Evolutionary conservation across 2,329 filamentous ascomycete species (phyloP).

Genomic region (Fusarium acutatum): DNA sequence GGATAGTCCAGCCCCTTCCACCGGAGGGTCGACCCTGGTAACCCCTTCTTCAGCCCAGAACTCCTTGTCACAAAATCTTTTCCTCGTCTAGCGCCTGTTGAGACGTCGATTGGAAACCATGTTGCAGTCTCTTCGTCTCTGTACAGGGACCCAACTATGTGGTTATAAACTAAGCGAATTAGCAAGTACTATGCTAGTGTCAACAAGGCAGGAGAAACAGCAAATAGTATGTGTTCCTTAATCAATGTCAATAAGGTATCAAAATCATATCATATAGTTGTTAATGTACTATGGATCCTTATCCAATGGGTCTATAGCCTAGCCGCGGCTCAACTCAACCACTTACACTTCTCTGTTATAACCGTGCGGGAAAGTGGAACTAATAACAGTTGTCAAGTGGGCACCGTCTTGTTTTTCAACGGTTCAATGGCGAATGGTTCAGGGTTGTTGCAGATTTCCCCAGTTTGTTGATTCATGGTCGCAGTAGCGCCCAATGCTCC

Average conservation of each 20-base stretch:
- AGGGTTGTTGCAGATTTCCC: conserved; percentile 22
- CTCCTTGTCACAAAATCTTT: conserved; percentile 17
- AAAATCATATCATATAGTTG: neutral
- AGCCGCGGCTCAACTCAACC: neutral
- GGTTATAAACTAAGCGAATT: neutral
- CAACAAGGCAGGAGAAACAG: neutral
- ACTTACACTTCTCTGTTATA: neutral
- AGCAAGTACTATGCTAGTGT: neutral
- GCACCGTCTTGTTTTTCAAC: conserved; percentile 13
- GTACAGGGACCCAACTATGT: neutral
- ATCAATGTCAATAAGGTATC: neutral
- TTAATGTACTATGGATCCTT: neutral
- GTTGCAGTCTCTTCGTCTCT: conserved; percentile 18
- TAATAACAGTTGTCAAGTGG: conserved; percentile 18
- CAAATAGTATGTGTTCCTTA: neutral
- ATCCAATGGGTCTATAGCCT: neutral
- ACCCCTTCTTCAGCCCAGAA: conserved; percentile 25
- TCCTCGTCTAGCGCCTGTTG: conserved; percentile 25
- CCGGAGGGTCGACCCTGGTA: conserved; percentile 6
- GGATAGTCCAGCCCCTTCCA: conserved; percentile 13
- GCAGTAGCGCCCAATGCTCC: neutral
- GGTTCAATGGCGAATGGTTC: conserved; percentile 20
- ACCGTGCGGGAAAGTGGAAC: conserved; percentile 9
- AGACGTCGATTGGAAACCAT: conserved; percentile 24
- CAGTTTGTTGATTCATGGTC: conserved; percentile 6